Base-by-base conservation (phyloP, 169 alveolate genomes). In the Plasmodium gallinaceum region DNA sequence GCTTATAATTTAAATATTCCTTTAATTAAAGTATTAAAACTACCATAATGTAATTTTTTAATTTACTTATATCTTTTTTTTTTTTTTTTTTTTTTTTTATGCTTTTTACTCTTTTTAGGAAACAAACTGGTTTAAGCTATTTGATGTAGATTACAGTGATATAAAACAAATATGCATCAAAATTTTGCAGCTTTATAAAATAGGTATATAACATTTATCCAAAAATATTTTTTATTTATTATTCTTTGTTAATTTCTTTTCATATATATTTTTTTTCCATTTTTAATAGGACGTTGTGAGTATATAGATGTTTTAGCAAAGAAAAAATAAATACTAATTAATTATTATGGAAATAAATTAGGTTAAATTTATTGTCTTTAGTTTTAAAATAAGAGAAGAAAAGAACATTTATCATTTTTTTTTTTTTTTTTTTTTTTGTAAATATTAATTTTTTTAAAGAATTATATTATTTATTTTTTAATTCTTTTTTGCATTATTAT, bases 81-180 rank as follows among this genome's bases (percentile, higher is more conserved):
- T 51, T 61, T 39, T 16, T 62, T 9, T 20, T 42, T 62, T 22
- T 62, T 48, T 54, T 52, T 76, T 18, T 52, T 20, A 62, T 46
- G n/a, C 14, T 26, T 5, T 62, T 18, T 39, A 6, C 24, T 46
- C 26, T 26, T 32, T 5, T 39, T 66, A 80, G 90, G 61, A 60
- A 12, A 93, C 95, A 18, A 90, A 93, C 2, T 93, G 95, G 95
- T 90, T 78, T 51, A 91, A 88, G 65, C 88, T 93, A 42, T 93
- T 90, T 68, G 95, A 93, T 42, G 95, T 93, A 20, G 90, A 88
- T n/a, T 93, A 93, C 90, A 93, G 88, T n/a, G 94, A 93, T 66
- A 92, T 93, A 2, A 73, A 80, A 43, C 90, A 86, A 68, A 93
- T 93, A 43, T 93, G 95, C 88, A 90, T 88, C 39, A 66, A 91